These are phyloP conservation scores for Penicillium sp. DNA, from an alignment of 2,329 filamentous ascomycete genomes.

Conservation along the genomic window DNA sequence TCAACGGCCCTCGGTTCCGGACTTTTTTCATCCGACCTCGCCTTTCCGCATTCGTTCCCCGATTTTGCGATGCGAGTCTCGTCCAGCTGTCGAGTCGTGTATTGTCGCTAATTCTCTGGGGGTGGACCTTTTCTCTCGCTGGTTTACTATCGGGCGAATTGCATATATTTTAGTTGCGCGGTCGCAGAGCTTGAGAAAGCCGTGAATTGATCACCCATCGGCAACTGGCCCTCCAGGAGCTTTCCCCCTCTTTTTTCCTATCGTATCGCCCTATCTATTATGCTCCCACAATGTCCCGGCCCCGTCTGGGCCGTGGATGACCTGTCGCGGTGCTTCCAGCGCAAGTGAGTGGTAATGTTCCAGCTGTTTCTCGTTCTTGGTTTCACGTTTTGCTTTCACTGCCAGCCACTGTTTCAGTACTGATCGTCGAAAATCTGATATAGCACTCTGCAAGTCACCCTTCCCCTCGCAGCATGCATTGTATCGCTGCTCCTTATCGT, in stretches of 20 bases:
- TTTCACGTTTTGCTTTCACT: neutral
- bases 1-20: conserved; percentile 9
- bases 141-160: neutral
- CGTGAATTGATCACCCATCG: neutral
- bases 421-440: conserved; percentile 13
- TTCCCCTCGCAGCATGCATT: conserved; percentile 72
- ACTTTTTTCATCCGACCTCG: conserved; percentile 5
- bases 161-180: neutral
- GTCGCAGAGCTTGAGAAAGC: neutral
- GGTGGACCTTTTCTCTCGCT: neutral
- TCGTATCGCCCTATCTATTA: conserved; percentile 27
- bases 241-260: conserved; percentile 8
- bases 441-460: conserved; percentile 76
- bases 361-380: neutral
- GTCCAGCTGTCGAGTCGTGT: conserved; percentile 20
- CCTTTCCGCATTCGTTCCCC: conserved; percentile 13
- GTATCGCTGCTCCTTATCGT: conserved; percentile 70
- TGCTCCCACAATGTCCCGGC: conserved; percentile 59
- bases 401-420: conserved; percentile 11
- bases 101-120: conserved; percentile 18
- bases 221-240: conserved; percentile 6
- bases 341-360: conserved; percentile 45
- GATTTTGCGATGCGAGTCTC: conserved; percentile 28
- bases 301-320: conserved; percentile 64
- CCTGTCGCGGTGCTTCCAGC: conserved; percentile 62